Evolutionary conservation across 2,329 filamentous ascomycete genomes (phyloP).

Genomic region (Endoconidiophora laricicola): DNA sequence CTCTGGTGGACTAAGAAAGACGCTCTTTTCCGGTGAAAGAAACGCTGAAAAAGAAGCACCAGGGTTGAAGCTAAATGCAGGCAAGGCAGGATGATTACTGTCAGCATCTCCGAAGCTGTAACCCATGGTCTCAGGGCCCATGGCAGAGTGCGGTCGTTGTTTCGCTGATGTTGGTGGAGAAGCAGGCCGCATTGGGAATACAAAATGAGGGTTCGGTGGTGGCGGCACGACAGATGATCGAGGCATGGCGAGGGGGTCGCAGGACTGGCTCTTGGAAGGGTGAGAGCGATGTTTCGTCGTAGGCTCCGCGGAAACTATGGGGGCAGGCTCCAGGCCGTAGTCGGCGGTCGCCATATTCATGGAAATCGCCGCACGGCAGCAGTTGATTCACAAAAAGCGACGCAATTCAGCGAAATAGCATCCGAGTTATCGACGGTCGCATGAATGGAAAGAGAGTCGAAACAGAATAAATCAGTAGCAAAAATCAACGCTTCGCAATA

Average conservation of each 20-base stretch:
- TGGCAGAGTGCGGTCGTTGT: conserved; percentile 36
- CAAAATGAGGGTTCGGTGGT: conserved; percentile 44
- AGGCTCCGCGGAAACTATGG: not conserved
- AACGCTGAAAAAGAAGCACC: conserved; percentile 20
- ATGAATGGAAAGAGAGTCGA: not conserved
- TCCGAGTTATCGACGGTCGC: conserved; percentile 3
- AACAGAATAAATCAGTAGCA: not conserved
- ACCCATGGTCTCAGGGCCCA: conserved; percentile 26
- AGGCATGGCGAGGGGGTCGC: conserved; percentile 8
- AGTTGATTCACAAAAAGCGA: not conserved
- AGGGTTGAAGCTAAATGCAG: conserved; percentile 40
- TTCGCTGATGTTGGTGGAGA: conserved; percentile 30
- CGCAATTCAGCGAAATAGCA: conserved; percentile 2
- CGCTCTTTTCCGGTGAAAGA: conserved; percentile 20
- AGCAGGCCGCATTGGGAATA: conserved; percentile 38
- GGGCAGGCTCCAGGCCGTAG: not conserved
- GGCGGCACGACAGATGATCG: conserved; percentile 21
- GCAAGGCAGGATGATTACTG: conserved; percentile 25
- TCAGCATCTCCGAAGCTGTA: conserved; percentile 8
- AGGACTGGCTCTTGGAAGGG: conserved; percentile 12
- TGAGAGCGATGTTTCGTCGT: conserved; percentile 5
- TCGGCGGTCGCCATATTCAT: conserved; percentile 9
- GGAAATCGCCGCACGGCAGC: conserved; percentile 11
- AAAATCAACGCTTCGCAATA: not conserved
- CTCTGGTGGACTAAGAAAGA: conserved; percentile 35